A percentile compares a stretch with the other conserved stretches of the same genome.
These are phyloP conservation scores for Nemania abortiva DNA, from an alignment of 2,329 filamentous ascomycete genomes.

Conservation along the genomic window DNA sequence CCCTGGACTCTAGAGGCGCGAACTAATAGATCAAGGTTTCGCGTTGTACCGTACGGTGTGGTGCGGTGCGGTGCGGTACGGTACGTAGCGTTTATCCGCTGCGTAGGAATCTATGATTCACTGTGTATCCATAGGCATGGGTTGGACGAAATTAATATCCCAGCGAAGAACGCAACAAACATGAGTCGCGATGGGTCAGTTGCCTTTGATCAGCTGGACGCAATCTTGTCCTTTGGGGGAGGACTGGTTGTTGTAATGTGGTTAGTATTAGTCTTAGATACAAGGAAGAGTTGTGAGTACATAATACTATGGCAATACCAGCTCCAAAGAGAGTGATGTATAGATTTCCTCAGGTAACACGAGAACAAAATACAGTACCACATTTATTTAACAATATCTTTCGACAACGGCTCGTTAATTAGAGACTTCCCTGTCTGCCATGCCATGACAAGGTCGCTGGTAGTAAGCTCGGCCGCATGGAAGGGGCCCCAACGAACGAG, in stretches of 20 bases:
- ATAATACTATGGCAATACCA: neutral
- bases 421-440: neutral
- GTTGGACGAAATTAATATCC: slow-evolving; percentile 25
- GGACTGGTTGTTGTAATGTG: neutral
- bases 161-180: slow-evolving; percentile 37
- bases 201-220: neutral
- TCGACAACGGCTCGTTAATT: neutral
- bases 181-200: slow-evolving; percentile 21
- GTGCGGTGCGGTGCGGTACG: slow-evolving; percentile 47
- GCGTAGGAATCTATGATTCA: slow-evolving; percentile 20
- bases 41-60: slow-evolving; percentile 21
- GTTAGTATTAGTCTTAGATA: neutral
- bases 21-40: slow-evolving; percentile 26
- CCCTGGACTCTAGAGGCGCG: slow-evolving; percentile 17
- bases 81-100: slow-evolving; percentile 47
- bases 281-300: neutral
- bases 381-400: neutral
- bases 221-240: neutral
- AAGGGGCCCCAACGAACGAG: neutral
- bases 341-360: neutral
- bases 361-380: neutral
- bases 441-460: neutral
- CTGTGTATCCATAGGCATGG: slow-evolving; percentile 34
- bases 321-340: neutral
- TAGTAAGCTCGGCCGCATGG: neutral